Evolutionary conservation across 2,329 filamentous ascomycete species (phyloP).

Genomic region (Corynespora cassiicola): DNA sequence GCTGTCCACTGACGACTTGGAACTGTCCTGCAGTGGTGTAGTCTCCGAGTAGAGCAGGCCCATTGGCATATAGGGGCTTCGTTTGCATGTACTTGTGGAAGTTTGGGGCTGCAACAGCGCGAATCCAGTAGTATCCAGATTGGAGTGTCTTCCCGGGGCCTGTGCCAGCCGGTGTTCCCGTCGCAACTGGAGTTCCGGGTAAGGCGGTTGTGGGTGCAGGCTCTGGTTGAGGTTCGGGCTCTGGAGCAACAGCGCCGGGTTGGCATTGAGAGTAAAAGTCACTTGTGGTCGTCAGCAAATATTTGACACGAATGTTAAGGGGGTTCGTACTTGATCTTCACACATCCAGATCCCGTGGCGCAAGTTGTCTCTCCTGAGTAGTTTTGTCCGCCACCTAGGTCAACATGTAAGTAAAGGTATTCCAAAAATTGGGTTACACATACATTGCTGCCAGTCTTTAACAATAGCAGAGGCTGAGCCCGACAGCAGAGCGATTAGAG

Average conservation of each 20-base stretch:
- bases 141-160: conserved; percentile 56
- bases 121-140: conserved; percentile 63
- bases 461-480: conserved; percentile 30
- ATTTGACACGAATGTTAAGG: conserved; percentile 9
- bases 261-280: conserved; percentile 51
- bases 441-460: conserved; percentile 44
- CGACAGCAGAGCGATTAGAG: conserved; percentile 27
- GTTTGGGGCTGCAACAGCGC: conserved; percentile 63
- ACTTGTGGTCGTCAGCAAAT: too few species aligned
- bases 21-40: conserved; percentile 65
- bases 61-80: conserved; percentile 46
- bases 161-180: conserved; percentile 31
- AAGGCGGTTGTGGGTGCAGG: conserved; percentile 20
- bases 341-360: conserved; percentile 32
- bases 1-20: conserved; percentile 62
- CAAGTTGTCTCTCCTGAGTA: conserved; percentile 35
- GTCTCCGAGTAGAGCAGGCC: conserved; percentile 59
- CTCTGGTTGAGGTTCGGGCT: conserved; percentile 14
- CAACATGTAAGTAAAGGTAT: conserved; percentile 2
- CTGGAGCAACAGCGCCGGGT: conserved; percentile 35
- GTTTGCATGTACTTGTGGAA: conserved; percentile 54
- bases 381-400: conserved; percentile 34
- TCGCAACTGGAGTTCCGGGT: conserved; percentile 24
- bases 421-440: not conserved
- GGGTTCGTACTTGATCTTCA: conserved; percentile 34